A percentile compares a stretch with the other conserved stretches of the same genome.
Evolutionary conservation across 306 rosid species (phyloP).

Genomic region (Citrullus mucosospermus): DNA sequence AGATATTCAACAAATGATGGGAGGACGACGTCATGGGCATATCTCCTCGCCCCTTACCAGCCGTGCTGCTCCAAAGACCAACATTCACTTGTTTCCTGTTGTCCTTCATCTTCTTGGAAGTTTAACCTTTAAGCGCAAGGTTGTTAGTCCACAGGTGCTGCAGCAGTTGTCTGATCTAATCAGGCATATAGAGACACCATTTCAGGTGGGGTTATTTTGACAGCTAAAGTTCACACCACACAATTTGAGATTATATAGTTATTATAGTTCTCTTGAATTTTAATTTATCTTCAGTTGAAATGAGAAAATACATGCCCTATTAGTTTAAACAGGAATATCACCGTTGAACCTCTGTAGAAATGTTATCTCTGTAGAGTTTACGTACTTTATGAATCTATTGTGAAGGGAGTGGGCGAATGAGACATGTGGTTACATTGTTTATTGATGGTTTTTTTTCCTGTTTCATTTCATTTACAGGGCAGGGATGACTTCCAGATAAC

Average conservation of each 20-base stretch:
- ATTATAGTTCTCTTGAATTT: not conserved
- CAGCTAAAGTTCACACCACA: not conserved
- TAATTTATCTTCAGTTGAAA: not conserved
- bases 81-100: slow-evolving; percentile 75
- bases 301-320: not conserved
- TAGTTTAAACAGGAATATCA: not conserved
- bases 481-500: slow-evolving; percentile 97
- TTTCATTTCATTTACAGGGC: slow-evolving; percentile 49
- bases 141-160: slow-evolving; percentile 56
- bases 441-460: not conserved
- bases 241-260: not conserved
- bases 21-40: slow-evolving; percentile 87
- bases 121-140: slow-evolving; percentile 71
- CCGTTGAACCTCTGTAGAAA: not conserved
- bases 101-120: slow-evolving; percentile 91
- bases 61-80: slow-evolving; percentile 70
- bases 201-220: slow-evolving; percentile 46
- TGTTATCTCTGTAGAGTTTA: not conserved
- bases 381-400: not conserved
- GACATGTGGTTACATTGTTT: not conserved
- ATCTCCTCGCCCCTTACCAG: slow-evolving; percentile 57
- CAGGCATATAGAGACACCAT: slow-evolving; percentile 67
- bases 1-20: slow-evolving; percentile 83
- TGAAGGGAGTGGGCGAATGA: not conserved
- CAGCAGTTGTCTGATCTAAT: slow-evolving; percentile 72